Base-by-base conservation (phyloP, 805 yeast species). In the Hanseniaspora thailandica region DNA sequence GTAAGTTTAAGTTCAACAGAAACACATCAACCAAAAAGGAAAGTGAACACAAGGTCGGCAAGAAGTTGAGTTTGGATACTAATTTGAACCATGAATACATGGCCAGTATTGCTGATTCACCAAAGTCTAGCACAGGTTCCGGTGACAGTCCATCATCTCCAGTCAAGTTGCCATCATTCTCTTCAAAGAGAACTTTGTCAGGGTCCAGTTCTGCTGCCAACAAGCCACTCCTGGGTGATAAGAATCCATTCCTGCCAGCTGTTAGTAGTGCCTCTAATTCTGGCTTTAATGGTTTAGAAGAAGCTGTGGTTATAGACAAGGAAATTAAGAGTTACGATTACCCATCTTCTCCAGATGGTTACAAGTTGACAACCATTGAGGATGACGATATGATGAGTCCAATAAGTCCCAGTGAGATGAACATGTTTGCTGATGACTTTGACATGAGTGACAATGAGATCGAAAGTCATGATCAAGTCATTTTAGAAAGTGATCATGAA, bases 351-450 rank as follows among this genome's bases (percentile, higher is more conserved):
- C 39, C 30, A 3, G 41, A 33, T 13, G 43, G 23, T 15, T 46
- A 28, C 23, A 31, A 39, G 6, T 12, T 45, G 17, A 40, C 31
- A 4, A 45, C 40, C 8, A 39, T 39, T 10, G 55, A 46, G 5
- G 48, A 45, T 34, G 47, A 36, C 19, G 51, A 25, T 10, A n/a
- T 41, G 26, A 22, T 41, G 34, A 41, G 47, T 26, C 47, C 53
- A 7, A 23, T 41, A 9, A 41, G 47, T 34, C 47, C 53, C 9
- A 30, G 35, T 26, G 55, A 53, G 5, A 34, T 31, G 44, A 47
- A 41, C 23, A 47, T 49, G 47, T 49, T 49, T 25, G 7, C 23
- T 6, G 53, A 49, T n/a, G 54, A 50, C 22, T 50, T 50, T 50
- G 54, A 50, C 39, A 50, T 44, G 48, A 51, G 49, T 30, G 55